A percentile compares a stretch with the other conserved stretches of the same genome.
Evolutionary conservation across 331 rosid species (phyloP).

Genomic region (Rhamnella rubrinervis): DNA sequence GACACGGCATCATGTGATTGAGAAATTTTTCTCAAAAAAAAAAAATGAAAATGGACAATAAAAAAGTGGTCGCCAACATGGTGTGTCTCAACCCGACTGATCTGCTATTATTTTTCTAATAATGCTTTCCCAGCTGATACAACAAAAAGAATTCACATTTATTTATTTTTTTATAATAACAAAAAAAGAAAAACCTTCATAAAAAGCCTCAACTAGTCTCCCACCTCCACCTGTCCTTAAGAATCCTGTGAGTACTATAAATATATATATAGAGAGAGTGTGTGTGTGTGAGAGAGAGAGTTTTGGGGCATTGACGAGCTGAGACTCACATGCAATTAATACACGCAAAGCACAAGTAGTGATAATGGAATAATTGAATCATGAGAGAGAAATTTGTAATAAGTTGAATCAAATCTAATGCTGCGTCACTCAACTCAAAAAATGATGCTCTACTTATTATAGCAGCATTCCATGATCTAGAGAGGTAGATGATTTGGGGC

Average conservation of each 20-base stretch:
- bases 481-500: conserved; percentile 18
- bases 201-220: not conserved
- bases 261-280: too few relatives aligned
- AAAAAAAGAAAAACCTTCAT: too few relatives aligned
- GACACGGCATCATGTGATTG: conserved; percentile 9
- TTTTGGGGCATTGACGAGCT: conserved; percentile 9
- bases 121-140: not conserved
- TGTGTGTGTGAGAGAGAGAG: too few relatives aligned
- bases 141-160: too few relatives aligned
- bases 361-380: too few relatives aligned
- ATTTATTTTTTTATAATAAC: too few relatives aligned
- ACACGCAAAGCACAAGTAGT: not conserved
- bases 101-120: not conserved
- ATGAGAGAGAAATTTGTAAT: too few relatives aligned
- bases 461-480: conserved; percentile 12
- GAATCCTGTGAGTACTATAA: not conserved
- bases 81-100: conserved; percentile 11
- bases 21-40: not conserved
- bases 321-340: conserved; percentile 13
- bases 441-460: conserved; percentile 33
- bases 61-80: conserved; percentile 17
- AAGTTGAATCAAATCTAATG: too few relatives aligned
- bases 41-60: not conserved
- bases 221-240: conserved; percentile 15
- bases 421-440: conserved; percentile 2